phyloP scores from a whole-genome alignment of 1,284 basidiomycete genomes.

The Austropuccinia psidii region DNA sequence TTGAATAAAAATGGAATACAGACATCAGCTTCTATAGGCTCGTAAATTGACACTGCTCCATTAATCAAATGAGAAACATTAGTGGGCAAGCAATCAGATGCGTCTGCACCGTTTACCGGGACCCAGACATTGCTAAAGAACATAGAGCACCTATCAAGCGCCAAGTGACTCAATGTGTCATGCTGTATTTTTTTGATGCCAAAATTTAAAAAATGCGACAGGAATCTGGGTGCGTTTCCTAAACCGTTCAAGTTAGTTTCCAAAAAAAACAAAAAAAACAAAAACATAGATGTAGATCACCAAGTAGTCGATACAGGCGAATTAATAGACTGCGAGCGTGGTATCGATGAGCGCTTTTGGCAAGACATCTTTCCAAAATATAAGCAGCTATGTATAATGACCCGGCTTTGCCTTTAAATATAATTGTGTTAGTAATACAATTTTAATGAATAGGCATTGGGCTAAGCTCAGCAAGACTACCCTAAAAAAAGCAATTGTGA shows the following conservation, averaged over 20 bases:
- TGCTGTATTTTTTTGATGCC: slow-evolving; percentile 72
- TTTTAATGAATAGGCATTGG: slow-evolving; percentile 7
- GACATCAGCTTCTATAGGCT: slow-evolving; percentile 9
- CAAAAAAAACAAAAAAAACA: slow-evolving; percentile 16
- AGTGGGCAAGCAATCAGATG: background rate
- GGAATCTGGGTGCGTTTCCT: slow-evolving; percentile 62
- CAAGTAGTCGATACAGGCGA: slow-evolving; percentile 67
- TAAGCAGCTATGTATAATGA: slow-evolving; percentile 59
- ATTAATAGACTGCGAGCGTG: slow-evolving; percentile 65
- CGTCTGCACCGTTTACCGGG: background rate
- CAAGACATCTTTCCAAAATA: slow-evolving; percentile 63
- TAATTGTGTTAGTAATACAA: slow-evolving; percentile 4
- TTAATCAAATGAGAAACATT: slow-evolving; percentile 18
- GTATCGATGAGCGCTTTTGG: slow-evolving; percentile 68
- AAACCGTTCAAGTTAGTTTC: background rate
- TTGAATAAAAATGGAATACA: background rate
- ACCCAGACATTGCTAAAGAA: slow-evolving; percentile 53
- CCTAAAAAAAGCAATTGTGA: background rate
- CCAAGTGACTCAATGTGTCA: slow-evolving; percentile 72
- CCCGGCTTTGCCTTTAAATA: slow-evolving; percentile 51
- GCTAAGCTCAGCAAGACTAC: background rate
- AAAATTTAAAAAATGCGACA: slow-evolving; percentile 67
- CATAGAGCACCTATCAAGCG: slow-evolving; percentile 66
- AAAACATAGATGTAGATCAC: slow-evolving; percentile 50
- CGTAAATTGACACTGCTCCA: background rate